phyloP scores from a whole-genome alignment of 176 grass and related monocot species.

The Hsuehochloa calcarea region DNA sequence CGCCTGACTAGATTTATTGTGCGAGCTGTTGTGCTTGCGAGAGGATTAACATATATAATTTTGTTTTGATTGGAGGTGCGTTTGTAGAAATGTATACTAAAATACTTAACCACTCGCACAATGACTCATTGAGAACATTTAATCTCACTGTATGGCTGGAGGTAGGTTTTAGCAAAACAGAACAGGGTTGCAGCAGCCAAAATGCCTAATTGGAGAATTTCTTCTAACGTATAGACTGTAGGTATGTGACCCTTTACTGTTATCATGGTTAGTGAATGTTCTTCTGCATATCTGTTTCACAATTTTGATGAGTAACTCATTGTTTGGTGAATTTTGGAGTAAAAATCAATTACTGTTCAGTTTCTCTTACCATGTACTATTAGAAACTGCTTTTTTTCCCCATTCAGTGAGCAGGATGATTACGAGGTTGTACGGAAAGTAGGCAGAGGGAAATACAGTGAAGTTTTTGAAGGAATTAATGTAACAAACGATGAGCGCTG shows the following conservation, averaged over 20 bases:
- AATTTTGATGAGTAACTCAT: background rate
- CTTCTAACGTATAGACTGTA: background rate
- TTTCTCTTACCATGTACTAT: conserved; percentile 1
- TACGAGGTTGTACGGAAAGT: conserved; percentile 72
- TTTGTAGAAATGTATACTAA: background rate
- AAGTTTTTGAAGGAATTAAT: conserved; percentile 78
- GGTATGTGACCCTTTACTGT: background rate
- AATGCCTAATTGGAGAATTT: background rate
- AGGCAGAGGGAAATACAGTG: conserved; percentile 77
- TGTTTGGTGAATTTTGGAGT: background rate
- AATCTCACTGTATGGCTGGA: background rate
- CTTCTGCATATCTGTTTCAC: background rate
- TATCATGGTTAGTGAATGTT: background rate
- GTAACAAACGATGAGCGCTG: conserved; percentile 60
- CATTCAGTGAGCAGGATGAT: conserved; percentile 71
- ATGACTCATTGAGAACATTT: background rate
- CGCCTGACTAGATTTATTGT: background rate
- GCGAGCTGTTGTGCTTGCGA: background rate
- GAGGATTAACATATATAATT: background rate
- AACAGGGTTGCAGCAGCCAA: conserved; percentile 12
- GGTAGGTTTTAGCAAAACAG: conserved; percentile 3
- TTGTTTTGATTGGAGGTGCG: background rate
- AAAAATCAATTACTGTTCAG: background rate
- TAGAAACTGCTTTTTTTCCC: background rate
- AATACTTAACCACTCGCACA: background rate